A percentile compares a stretch with the other conserved stretches of the same genome.
Conservation (phyloP, 768 basidiomycete species). For the Pleurotus cornucopiae region DNA sequence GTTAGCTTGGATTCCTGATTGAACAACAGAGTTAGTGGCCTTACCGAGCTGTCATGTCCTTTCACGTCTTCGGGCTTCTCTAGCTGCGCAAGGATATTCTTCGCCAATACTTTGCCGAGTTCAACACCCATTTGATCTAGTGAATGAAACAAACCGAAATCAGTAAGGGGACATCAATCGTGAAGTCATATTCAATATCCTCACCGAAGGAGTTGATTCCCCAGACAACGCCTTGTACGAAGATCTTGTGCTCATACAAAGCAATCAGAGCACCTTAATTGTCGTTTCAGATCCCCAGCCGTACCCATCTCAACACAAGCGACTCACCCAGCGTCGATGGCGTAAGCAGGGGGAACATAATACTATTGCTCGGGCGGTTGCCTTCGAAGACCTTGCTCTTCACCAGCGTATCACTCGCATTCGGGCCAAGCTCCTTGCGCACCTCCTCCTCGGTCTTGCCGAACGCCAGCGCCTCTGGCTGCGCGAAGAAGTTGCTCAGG, state of each 20-base stretch:
- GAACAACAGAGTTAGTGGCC: conserved; percentile 9
- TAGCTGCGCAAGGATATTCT: conserved; percentile 90
- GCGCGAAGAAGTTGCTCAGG: conserved; percentile 97
- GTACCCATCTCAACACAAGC: neutral
- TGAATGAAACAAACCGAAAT: neutral
- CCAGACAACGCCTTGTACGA: conserved; percentile 96
- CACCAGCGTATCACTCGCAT: conserved; percentile 77
- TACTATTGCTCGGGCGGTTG: conserved; percentile 94
- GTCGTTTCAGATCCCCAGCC: neutral
- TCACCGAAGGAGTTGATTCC: conserved; percentile 97
- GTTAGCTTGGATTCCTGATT: neutral
- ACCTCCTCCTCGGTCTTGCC: conserved; percentile 95
- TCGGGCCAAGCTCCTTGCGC: conserved; percentile 52
- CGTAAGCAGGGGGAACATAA: conserved; percentile 90
- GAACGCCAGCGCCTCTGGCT: conserved; percentile 95
- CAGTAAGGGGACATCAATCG: neutral
- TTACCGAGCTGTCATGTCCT: conserved; percentile 84
- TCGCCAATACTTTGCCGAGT: conserved; percentile 95
- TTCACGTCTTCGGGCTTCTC: conserved; percentile 72
- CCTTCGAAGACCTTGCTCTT: conserved; percentile 99
- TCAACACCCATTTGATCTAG: conserved; percentile 99
- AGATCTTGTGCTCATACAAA: conserved; percentile 98
- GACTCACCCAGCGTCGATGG: conserved; percentile 79
- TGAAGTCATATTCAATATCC: conserved; percentile 15
- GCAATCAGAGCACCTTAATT: conserved; percentile 70